phyloP scores from a whole-genome alignment of 2,329 filamentous ascomycete species.

The Rutstroemia sydowiana region DNA sequence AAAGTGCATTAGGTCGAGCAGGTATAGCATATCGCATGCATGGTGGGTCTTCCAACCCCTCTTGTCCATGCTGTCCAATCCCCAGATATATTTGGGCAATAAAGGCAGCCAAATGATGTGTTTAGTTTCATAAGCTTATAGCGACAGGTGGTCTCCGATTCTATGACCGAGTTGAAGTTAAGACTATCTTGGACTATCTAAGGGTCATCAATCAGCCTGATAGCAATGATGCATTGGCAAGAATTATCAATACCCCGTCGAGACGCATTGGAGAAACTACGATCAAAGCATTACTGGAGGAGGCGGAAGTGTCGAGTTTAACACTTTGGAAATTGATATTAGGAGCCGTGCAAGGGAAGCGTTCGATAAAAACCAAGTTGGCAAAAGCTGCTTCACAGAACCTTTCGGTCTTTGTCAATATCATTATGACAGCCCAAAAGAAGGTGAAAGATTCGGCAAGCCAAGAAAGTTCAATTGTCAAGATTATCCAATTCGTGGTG shows the following conservation, averaged over 20 bases:
- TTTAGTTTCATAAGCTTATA: conserved; percentile 11
- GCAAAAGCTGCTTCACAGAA: conserved; percentile 48
- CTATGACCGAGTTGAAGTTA: conserved; percentile 86
- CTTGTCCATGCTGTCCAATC: background rate
- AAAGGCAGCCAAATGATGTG: background rate
- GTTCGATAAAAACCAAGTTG: conserved; percentile 45
- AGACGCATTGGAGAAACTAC: conserved; percentile 76
- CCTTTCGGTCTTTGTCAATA: conserved; percentile 48
- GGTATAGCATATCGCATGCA: conserved; percentile 91
- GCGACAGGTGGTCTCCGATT: conserved; percentile 64
- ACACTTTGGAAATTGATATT: conserved; percentile 73
- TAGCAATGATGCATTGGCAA: conserved; percentile 77
- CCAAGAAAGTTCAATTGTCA: conserved; percentile 22
- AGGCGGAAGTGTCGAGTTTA: conserved; percentile 62
- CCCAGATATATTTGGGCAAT: too few species aligned
- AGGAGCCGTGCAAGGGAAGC: conserved; percentile 44
- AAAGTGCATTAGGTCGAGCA: conserved; percentile 69
- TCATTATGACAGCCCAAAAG: conserved; percentile 50
- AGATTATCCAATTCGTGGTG: conserved; percentile 45
- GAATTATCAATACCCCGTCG: conserved; percentile 78
- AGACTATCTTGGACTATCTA: conserved; percentile 80
- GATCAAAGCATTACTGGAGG: conserved; percentile 63
- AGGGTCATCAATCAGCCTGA: conserved; percentile 76
- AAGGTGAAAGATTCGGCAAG: conserved; percentile 37
- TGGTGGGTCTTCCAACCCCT: conserved; percentile 37